Evolutionary conservation across 1,139 yeast genomes (phyloP).

Genomic region (Debaryomycetaceae sp.): DNA sequence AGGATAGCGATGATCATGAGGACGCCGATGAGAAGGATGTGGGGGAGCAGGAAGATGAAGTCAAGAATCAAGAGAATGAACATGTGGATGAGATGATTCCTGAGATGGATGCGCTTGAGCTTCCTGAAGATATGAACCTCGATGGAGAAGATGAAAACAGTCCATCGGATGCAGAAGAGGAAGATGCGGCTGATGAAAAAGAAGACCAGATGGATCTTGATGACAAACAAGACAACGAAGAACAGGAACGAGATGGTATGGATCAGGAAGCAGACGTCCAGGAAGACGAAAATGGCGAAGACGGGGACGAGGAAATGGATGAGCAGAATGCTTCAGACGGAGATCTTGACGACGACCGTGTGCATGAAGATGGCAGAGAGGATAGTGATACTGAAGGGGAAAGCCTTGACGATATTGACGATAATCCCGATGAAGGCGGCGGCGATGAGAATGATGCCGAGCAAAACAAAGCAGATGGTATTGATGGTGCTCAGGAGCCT

Average conservation of each 20-base stretch:
- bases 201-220: slow-evolving; percentile 16
- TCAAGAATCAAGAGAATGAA: slow-evolving; percentile 60
- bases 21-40: slow-evolving; percentile 53
- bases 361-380: too few species aligned
- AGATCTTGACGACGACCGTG: slow-evolving; percentile 8
- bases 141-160: slow-evolving; percentile 60
- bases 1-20: slow-evolving; percentile 23
- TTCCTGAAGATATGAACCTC: slow-evolving; percentile 79
- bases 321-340: slow-evolving; percentile 12
- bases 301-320: slow-evolving; percentile 11
- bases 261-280: slow-evolving; percentile 2
- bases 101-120: slow-evolving; percentile 68
- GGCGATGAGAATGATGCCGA: slow-evolving; percentile 19
- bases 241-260: slow-evolving; percentile 7
- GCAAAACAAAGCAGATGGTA: slow-evolving; percentile 25
- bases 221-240: slow-evolving; percentile 6
- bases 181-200: slow-evolving; percentile 14
- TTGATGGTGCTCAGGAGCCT: slow-evolving; percentile 41
- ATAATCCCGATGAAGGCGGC: slow-evolving; percentile 15
- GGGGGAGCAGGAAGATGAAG: slow-evolving; percentile 73
- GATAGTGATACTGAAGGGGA: slow-evolving; percentile 12
- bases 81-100: slow-evolving; percentile 64
- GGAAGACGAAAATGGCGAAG: slow-evolving; percentile 10
- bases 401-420: slow-evolving; percentile 13
- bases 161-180: slow-evolving; percentile 29